phyloP scores from a whole-genome alignment of 768 basidiomycete genomes.

The Tricholoma sp. region DNA sequence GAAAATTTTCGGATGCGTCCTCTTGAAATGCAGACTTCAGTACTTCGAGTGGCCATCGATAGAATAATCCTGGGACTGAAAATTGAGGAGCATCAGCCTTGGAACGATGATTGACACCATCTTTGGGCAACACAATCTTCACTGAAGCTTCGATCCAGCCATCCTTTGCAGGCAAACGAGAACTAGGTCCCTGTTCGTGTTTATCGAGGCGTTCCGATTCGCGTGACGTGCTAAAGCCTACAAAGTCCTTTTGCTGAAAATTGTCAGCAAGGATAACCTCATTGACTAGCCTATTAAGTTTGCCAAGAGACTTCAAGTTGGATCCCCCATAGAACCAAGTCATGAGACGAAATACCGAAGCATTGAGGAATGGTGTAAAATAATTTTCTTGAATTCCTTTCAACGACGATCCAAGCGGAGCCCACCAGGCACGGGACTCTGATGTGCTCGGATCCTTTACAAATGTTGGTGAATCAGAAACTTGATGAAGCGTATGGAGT shows the following conservation, averaged over 20 bases:
- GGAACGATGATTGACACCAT: conserved; percentile 9
- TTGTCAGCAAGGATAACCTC: conserved; percentile 20
- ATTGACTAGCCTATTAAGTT: conserved; percentile 19
- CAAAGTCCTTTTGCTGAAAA: conserved; percentile 16
- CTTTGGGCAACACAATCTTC: conserved; percentile 17
- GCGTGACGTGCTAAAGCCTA: conserved; percentile 12
- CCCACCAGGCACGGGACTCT: background rate
- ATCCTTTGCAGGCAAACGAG: conserved; percentile 2
- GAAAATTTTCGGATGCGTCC: conserved; percentile 5
- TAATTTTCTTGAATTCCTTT: background rate
- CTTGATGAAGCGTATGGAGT: background rate
- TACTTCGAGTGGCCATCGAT: conserved; percentile 19
- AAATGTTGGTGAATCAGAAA: background rate
- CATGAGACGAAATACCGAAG: conserved; percentile 17
- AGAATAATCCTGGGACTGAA: conserved; percentile 21
- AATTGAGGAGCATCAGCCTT: conserved; percentile 25
- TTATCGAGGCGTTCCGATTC: conserved; percentile 17
- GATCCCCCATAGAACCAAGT: conserved; percentile 16
- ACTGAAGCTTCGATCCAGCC: conserved; percentile 20
- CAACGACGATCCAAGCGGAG: background rate
- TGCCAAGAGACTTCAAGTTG: conserved; percentile 15
- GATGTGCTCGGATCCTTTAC: background rate
- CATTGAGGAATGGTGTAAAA: conserved; percentile 15
- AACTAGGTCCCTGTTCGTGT: background rate
- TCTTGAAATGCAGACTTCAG: conserved; percentile 17